Percentiles rank a stretch among this genome's conserved stretches.
These are phyloP conservation scores for Dacryopinax primogenitus DNA, from an alignment of 768 basidiomycete genomes.

Conservation along the genomic window DNA sequence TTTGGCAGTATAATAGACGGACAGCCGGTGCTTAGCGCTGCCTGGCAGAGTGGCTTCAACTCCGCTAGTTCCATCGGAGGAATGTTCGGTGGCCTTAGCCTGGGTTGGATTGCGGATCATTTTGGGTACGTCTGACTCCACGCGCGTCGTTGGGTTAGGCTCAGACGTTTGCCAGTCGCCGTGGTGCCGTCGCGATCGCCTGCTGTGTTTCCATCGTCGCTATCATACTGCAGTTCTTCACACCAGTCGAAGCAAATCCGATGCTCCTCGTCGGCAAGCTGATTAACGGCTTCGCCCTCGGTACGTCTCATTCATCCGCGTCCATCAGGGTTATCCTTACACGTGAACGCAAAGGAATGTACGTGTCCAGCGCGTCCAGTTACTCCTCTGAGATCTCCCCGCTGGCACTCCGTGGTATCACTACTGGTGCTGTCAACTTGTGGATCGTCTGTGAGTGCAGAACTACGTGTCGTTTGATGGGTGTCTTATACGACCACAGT, in stretches of 20 bases:
- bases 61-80: constrained; percentile 15
- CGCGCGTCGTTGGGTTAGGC: no score
- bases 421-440: neutral
- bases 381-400: constrained; percentile 5
- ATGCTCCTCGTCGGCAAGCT: constrained; percentile 12
- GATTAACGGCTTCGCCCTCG: constrained; percentile 15
- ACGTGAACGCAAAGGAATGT: neutral
- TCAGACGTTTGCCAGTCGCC: constrained; percentile 10
- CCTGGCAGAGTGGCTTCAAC: constrained; percentile 16
- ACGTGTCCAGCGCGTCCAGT: neutral
- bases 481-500: neutral
- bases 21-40: constrained; percentile 12
- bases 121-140: constrained; percentile 14
- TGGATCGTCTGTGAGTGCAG: neutral
- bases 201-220: constrained; percentile 1
- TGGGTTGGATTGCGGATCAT: constrained; percentile 13
- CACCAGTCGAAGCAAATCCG: constrained; percentile 12
- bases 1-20: constrained; percentile 12
- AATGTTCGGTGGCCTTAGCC: constrained; percentile 12
- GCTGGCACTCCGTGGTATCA: neutral
- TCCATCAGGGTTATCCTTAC: neutral
- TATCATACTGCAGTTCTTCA: constrained; percentile 18
- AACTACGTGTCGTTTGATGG: neutral
- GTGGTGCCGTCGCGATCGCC: constrained; percentile 11
- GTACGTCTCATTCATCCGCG: constrained; percentile 13